These are phyloP conservation scores for Musa balbisiana DNA, from an alignment of 202 grass and related monocot species.

Conservation along the genomic window DNA sequence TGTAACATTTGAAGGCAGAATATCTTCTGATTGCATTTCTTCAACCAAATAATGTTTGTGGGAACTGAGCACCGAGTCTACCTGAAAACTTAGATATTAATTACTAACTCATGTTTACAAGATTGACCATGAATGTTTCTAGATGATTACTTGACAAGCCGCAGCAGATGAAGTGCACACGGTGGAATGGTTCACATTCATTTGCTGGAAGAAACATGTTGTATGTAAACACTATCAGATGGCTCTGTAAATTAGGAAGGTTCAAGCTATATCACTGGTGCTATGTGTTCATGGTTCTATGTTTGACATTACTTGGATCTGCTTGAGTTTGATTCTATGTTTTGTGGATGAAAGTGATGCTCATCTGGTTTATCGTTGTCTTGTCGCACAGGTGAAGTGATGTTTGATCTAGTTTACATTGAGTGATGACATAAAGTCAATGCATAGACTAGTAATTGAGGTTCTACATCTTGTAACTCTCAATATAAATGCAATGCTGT, in stretches of 20 bases:
- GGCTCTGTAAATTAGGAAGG: constrained; percentile 1
- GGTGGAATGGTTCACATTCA: neutral
- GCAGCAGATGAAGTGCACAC: neutral
- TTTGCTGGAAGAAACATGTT: neutral
- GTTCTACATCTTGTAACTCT: neutral
- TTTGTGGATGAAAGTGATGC: neutral
- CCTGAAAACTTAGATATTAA: neutral
- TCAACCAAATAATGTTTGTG: constrained; percentile 14
- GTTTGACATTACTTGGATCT: neutral
- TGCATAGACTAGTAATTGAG: neutral
- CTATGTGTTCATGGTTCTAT: neutral
- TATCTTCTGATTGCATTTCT: constrained; percentile 11
- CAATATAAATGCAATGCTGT: neutral
- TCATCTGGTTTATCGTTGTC: neutral
- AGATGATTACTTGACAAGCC: neutral
- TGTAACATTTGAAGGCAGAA: neutral
- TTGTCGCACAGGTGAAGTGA: no score
- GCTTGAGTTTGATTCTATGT: neutral
- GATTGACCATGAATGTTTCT: neutral
- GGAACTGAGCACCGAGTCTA: neutral
- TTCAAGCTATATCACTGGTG: neutral
- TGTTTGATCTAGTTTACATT: neutral
- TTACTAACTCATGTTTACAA: constrained; percentile 2
- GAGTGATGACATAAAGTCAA: neutral
- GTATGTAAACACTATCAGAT: neutral